A percentile compares a stretch with the other conserved stretches of the same genome.
Conservation (phyloP, 345 rosid species). For the Crucihimalaya himalaica region DNA sequence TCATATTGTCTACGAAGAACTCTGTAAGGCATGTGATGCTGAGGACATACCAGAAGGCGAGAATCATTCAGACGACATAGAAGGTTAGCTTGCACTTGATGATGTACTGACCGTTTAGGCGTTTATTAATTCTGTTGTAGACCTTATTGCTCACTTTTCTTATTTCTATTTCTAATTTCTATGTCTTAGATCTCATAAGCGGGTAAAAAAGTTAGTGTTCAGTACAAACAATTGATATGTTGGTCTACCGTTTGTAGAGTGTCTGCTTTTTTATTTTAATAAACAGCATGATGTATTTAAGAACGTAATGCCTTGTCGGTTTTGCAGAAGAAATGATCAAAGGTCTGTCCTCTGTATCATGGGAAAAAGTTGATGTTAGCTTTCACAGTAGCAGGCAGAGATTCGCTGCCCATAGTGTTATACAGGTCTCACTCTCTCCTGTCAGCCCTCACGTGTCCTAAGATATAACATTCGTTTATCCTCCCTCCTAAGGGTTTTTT, state of each 20-base stretch:
- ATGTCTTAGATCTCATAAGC: slow-evolving; percentile 13
- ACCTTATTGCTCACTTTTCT: background rate
- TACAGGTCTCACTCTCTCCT: slow-evolving; percentile 64
- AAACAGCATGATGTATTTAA: background rate
- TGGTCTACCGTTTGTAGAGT: slow-evolving; percentile 9
- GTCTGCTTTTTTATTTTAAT: slow-evolving; percentile 13
- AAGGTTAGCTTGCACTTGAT: slow-evolving; percentile 57
- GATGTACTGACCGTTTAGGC: background rate
- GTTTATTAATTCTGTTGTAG: background rate
- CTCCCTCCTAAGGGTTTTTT: slow-evolving; percentile 10
- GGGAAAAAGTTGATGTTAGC: slow-evolving; percentile 97
- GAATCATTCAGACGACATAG: slow-evolving; percentile 58
- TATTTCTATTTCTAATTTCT: background rate
- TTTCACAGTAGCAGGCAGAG: slow-evolving; percentile 81
- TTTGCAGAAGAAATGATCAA: slow-evolving; percentile 78
- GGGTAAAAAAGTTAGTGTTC: slow-evolving; percentile 6
- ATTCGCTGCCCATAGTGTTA: slow-evolving; percentile 91
- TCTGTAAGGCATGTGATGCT: slow-evolving; percentile 66
- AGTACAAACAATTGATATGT: background rate
- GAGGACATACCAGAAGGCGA: slow-evolving; percentile 49
- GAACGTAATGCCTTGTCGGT: background rate
- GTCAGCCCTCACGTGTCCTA: background rate
- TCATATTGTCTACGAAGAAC: slow-evolving; percentile 88
- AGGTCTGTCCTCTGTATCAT: slow-evolving; percentile 79
- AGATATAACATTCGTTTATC: slow-evolving; percentile 12